Evolutionary conservation across 2,329 filamentous ascomycete species (phyloP).

Genomic region (Tolypocladium paradoxum): DNA sequence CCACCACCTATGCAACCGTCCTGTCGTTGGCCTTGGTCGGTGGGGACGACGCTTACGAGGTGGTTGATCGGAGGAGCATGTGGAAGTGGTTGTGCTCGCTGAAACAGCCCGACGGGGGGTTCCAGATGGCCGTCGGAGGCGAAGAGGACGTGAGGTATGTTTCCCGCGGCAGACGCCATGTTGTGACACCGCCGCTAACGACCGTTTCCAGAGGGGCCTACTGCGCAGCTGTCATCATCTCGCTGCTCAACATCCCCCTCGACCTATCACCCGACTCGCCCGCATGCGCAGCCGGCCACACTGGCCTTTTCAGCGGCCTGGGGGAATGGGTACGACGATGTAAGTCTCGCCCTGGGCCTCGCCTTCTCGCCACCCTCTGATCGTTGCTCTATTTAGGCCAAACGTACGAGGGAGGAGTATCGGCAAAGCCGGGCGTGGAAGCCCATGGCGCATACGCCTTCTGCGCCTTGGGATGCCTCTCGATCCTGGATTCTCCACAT

Average conservation of each 20-base stretch:
- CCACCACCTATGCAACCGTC: constrained; percentile 76
- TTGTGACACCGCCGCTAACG: background rate
- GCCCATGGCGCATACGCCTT: constrained; percentile 96
- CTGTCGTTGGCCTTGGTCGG: constrained; percentile 72
- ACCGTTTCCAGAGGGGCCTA: constrained; percentile 64
- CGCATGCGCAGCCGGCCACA: constrained; percentile 49
- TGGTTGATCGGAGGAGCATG: constrained; percentile 73
- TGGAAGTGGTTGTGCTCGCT: constrained; percentile 83
- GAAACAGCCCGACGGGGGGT: constrained; percentile 84
- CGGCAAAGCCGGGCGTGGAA: constrained; percentile 73
- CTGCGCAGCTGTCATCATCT: constrained; percentile 77
- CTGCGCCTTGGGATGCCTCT: constrained; percentile 80
- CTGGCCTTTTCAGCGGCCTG: constrained; percentile 58
- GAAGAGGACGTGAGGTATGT: constrained; percentile 83
- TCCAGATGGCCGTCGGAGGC: constrained; percentile 73
- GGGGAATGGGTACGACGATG: constrained; percentile 73
- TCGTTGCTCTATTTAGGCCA: constrained; percentile 48
- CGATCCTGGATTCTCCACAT: constrained; percentile 72
- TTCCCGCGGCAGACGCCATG: constrained; percentile 1
- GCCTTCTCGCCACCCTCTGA: constrained; percentile 3
- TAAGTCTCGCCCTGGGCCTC: constrained; percentile 33
- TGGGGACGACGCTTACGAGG: constrained; percentile 58
- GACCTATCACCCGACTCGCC: constrained; percentile 65
- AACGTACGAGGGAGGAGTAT: constrained; percentile 91
- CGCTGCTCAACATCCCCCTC: constrained; percentile 72